Base-by-base conservation (phyloP, 805 yeast species). In the Nakazawaea holstii region DNA sequence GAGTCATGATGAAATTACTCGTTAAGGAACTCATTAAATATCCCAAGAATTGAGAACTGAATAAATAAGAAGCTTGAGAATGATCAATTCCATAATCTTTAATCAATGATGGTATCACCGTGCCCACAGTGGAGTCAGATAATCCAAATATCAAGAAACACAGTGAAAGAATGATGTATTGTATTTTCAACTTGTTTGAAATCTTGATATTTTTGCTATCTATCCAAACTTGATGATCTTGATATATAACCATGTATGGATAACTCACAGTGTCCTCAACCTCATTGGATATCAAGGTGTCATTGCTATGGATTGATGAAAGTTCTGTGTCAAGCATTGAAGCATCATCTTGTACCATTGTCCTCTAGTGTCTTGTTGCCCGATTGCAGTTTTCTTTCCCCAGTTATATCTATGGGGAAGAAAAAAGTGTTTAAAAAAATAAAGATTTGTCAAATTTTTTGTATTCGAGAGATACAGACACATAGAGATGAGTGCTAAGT, bases 41-140 rank as follows among this genome's bases (percentile, higher is more conserved):
- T 0, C 89, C 88, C 1, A 69, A 17, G 20, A 79, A 74, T 26
- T 76, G 74, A 10, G 77, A 68, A 17, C 81, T 59, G 53, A 80
- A 82, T 3, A 82, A 57, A 32, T 70, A 56, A 3, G 84, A 74
- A 2, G 77, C 62, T 31, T 67, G 64, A 1, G 75, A 60, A 53
- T 83, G 77, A 51, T 73, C 65, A 6, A 80, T 68, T 1, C 63
- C 29, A 57, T 80, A 82, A 42, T 75, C 62, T 4, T 56, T 59
- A 46, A 78, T 73, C 13, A 81, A 52, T 35, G 71, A 64, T 1
- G 85, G 84, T 50, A 83, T 66, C 35, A 82, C 57, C 0, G 86
- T 72, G 0, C 88, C 88, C 14, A 80, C 59, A 0, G 84, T 68
- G 57, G 82, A 84, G 53, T 83, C 88, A 6, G 73, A 69, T 28